A percentile compares a stretch with the other conserved stretches of the same genome.
These are phyloP conservation scores for Saitozyma sp. DNA, from an alignment of 768 basidiomycete species.

Conservation along the genomic window DNA sequence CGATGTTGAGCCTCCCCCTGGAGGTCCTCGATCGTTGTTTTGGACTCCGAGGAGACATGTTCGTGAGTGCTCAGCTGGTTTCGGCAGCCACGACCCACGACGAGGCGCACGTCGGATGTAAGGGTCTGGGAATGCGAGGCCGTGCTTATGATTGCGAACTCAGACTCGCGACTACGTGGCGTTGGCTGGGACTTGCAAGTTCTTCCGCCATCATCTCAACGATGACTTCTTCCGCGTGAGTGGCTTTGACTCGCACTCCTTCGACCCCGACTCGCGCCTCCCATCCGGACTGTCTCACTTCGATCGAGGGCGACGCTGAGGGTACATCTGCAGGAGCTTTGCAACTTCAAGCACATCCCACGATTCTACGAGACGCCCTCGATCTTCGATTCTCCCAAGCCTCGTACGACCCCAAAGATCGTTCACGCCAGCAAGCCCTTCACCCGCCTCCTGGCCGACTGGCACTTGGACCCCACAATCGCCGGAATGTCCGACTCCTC, in stretches of 20 bases:
- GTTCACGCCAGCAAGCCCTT: too few relatives aligned
- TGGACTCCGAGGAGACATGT: slow-evolving; percentile 2
- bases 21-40: slow-evolving; percentile 21
- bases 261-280: background rate
- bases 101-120: background rate
- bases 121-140: too few relatives aligned
- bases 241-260: background rate
- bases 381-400: background rate
- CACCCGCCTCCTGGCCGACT: too few relatives aligned
- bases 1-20: slow-evolving; percentile 4
- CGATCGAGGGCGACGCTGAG: background rate
- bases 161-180: slow-evolving; percentile 31
- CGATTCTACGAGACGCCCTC: background rate
- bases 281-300: background rate
- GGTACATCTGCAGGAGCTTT: background rate
- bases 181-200: slow-evolving; percentile 24
- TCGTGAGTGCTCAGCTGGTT: slow-evolving; percentile 7
- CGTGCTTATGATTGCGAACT: too few relatives aligned
- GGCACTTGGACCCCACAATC: too few relatives aligned
- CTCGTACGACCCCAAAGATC: too few relatives aligned
- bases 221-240: slow-evolving; percentile 31
- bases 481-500: too few relatives aligned
- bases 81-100: too few relatives aligned
- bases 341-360: background rate
- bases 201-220: slow-evolving; percentile 24